Conservation (phyloP, 306 rosid genomes). For the Arachis stenosperma region DNA sequence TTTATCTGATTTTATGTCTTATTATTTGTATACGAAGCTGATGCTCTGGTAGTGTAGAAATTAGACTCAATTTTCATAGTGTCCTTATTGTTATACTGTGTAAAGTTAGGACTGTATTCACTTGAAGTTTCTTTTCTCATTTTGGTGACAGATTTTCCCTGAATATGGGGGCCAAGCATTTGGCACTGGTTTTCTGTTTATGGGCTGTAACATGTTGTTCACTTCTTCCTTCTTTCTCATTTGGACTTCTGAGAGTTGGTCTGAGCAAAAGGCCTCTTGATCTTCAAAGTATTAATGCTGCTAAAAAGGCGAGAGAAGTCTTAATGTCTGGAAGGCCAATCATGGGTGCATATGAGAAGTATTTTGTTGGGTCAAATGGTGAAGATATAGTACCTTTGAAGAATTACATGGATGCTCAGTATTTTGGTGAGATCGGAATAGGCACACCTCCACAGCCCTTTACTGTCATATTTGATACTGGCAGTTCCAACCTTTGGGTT, state of each 20-base stretch:
- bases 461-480: constrained; percentile 84
- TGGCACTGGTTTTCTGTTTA: constrained; percentile 54
- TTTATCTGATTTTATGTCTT: background rate
- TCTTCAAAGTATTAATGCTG: constrained; percentile 59
- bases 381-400: constrained; percentile 65
- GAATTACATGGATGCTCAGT: constrained; percentile 84
- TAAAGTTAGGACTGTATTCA: constrained; percentile 19
- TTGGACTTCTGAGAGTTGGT: constrained; percentile 59
- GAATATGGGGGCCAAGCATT: constrained; percentile 61
- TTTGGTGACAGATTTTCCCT: constrained; percentile 35
- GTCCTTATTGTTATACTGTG: constrained; percentile 12
- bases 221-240: constrained; percentile 64
- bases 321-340: constrained; percentile 44
- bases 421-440: constrained; percentile 83
- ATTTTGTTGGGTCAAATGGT: constrained; percentile 40
- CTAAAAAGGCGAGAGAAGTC: constrained; percentile 49
- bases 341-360: constrained; percentile 29
- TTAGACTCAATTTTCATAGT: background rate
- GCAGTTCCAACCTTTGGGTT: constrained; percentile 96
- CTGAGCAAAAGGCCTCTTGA: constrained; percentile 72
- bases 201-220: constrained; percentile 67
- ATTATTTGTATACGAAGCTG: background rate
- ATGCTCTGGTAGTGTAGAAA: constrained; percentile 3
- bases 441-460: constrained; percentile 86
- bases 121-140: constrained; percentile 1